A percentile compares a stretch with the other conserved stretches of the same genome.
phyloP scores from a whole-genome alignment of 345 rosid genomes.

The Ceriops tagal region DNA sequence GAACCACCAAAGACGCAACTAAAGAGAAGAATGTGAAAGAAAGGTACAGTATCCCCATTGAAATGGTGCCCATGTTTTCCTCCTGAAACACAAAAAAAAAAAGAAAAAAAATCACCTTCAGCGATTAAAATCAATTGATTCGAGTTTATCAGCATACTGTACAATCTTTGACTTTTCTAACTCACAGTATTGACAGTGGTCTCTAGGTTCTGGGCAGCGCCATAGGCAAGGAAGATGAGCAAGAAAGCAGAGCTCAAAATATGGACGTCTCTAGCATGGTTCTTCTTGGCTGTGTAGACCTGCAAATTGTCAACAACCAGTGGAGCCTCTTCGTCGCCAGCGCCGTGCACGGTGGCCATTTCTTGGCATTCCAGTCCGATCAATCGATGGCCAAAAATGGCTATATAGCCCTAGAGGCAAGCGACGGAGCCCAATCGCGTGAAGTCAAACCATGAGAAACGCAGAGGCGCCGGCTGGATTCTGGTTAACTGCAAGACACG shows the following conservation, averaged over 20 bases:
- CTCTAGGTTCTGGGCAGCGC: conserved; percentile 96
- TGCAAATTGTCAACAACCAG: conserved; percentile 41
- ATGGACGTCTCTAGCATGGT: conserved; percentile 64
- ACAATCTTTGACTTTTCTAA: neutral
- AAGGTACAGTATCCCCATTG: conserved; percentile 77
- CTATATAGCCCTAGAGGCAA: conserved; percentile 17
- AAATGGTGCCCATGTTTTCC: conserved; percentile 68
- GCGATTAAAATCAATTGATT: conserved; percentile 5
- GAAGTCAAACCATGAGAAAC: conserved; percentile 27
- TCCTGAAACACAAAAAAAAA: conserved; percentile 36
- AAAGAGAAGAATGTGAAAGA: conserved; percentile 87
- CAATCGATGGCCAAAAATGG: neutral
- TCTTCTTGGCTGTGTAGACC: conserved; percentile 20
- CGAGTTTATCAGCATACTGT: neutral
- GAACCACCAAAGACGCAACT: conserved; percentile 76
- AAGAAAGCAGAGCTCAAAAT: conserved; percentile 74
- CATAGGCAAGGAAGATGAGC: conserved; percentile 75
- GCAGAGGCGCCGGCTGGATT: conserved; percentile 33
- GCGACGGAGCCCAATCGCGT: conserved; percentile 24
- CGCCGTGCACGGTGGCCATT: conserved; percentile 38
- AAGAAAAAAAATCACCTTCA: neutral
- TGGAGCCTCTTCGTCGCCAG: conserved; percentile 57
- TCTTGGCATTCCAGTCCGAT: conserved; percentile 1
- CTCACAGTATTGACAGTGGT: conserved; percentile 74
- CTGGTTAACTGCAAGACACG: conserved; percentile 21